phyloP scores from a whole-genome alignment of 129 eudicot genomes.

The Kitagawia praeruptora region DNA sequence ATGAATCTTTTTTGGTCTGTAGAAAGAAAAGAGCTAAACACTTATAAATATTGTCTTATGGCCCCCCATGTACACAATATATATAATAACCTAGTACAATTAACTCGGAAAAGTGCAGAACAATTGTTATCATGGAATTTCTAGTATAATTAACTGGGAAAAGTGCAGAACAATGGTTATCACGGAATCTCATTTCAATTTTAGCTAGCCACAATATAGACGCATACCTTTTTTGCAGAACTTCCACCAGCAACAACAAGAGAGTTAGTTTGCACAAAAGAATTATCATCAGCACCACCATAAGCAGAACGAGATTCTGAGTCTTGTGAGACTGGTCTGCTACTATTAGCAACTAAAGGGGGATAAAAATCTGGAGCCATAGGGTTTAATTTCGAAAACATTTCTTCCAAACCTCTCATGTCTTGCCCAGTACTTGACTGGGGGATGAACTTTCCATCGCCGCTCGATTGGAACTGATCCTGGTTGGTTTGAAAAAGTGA shows the following conservation, averaged over 20 bases:
- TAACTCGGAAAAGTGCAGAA: not conserved
- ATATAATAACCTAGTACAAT: not conserved
- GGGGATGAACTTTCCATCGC: not conserved
- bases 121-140: not conserved
- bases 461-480: not conserved
- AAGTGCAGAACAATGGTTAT: not conserved
- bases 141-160: not conserved
- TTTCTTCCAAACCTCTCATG: slow-evolving; percentile 50
- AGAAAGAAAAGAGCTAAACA: not conserved
- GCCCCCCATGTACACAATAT: not conserved
- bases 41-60: too few relatives aligned
- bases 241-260: not conserved
- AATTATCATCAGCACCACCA: not conserved
- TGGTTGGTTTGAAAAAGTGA: slow-evolving; percentile 1
- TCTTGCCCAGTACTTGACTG: slow-evolving; percentile 11
- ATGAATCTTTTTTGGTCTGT: not conserved
- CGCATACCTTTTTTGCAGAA: not conserved
- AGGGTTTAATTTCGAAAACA: slow-evolving; percentile 50
- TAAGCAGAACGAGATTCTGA: not conserved
- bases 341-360: slow-evolving; percentile 20
- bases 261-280: not conserved
- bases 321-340: not conserved
- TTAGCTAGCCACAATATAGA: not conserved
- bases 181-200: not conserved
- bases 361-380: slow-evolving; percentile 62